These are phyloP conservation scores for Plasmodium coatneyi DNA, from an alignment of 169 alveolate species.

Conservation along the genomic window DNA sequence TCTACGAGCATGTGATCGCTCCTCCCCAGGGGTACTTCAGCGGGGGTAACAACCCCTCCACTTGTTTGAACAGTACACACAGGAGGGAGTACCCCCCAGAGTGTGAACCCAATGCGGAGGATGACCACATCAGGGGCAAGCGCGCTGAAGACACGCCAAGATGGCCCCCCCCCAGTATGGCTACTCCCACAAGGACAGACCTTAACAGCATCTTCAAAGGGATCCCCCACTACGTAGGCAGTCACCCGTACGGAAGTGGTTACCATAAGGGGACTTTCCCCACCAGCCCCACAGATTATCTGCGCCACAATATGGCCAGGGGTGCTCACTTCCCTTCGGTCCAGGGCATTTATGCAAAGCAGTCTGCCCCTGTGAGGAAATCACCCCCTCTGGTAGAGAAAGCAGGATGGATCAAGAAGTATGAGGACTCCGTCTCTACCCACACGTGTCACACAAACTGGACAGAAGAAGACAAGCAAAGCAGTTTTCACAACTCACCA, in stretches of 20 bases:
- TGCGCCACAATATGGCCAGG: neutral
- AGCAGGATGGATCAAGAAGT: neutral
- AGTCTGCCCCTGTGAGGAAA: neutral
- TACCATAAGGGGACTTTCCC: neutral
- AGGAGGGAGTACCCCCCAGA: neutral
- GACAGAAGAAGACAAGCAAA: neutral
- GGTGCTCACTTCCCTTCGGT: neutral
- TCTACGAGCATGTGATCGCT: slow-evolving; percentile 29
- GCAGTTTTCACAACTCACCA: neutral
- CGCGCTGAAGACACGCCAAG: neutral
- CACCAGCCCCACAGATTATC: neutral
- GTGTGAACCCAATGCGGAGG: neutral
- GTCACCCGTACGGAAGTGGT: neutral
- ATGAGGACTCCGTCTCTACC: neutral
- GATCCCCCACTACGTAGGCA: neutral
- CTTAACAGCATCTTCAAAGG: neutral
- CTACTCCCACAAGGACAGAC: neutral
- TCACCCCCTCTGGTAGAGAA: neutral
- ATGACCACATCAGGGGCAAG: neutral
- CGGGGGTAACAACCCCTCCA: neutral
- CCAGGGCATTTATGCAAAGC: neutral
- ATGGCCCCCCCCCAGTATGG: neutral
- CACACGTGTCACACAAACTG: neutral
- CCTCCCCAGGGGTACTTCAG: neutral
- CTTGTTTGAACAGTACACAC: neutral